Percentiles rank a stretch among this genome's conserved stretches.
Evolutionary conservation across 2,329 filamentous ascomycete genomes (phyloP).

Genomic region (Macroventuria anomochaeta): DNA sequence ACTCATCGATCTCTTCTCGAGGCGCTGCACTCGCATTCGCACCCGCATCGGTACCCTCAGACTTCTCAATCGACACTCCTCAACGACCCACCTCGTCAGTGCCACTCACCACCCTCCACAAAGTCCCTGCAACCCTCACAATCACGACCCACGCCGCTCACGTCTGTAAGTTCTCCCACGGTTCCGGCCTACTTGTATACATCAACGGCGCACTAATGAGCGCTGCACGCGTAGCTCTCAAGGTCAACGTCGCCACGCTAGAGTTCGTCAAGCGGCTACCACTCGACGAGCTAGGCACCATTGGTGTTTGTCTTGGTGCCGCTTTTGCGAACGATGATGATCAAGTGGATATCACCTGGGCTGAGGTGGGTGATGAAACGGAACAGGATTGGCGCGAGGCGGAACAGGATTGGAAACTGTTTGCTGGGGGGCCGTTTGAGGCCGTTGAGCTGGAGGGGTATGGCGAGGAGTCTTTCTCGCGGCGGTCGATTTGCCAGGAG

Average conservation of each 20-base stretch:
- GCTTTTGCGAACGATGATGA: neutral
- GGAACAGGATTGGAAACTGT: constrained; percentile 1
- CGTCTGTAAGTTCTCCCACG: constrained; percentile 2
- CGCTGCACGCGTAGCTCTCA: neutral
- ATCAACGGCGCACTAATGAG: constrained; percentile 1
- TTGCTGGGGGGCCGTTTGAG: constrained; percentile 2
- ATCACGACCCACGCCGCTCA: neutral
- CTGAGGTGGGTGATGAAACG: constrained; percentile 3
- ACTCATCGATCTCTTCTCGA: neutral
- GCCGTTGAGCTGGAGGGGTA: neutral
- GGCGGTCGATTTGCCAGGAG: neutral
- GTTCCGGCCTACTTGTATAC: constrained; percentile 1
- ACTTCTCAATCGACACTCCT: neutral
- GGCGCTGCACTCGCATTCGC: neutral
- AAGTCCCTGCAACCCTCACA: neutral
- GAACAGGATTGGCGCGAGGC: constrained; percentile 6
- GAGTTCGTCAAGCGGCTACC: neutral
- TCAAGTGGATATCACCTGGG: neutral
- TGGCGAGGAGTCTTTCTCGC: neutral
- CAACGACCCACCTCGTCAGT: neutral
- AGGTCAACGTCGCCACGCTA: constrained; percentile 14
- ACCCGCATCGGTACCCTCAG: neutral
- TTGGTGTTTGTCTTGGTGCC: neutral
- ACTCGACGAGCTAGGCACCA: neutral
- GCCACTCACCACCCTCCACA: neutral